phyloP scores from a whole-genome alignment of 2,329 filamentous ascomycete genomes.

The Lachnellula arida region DNA sequence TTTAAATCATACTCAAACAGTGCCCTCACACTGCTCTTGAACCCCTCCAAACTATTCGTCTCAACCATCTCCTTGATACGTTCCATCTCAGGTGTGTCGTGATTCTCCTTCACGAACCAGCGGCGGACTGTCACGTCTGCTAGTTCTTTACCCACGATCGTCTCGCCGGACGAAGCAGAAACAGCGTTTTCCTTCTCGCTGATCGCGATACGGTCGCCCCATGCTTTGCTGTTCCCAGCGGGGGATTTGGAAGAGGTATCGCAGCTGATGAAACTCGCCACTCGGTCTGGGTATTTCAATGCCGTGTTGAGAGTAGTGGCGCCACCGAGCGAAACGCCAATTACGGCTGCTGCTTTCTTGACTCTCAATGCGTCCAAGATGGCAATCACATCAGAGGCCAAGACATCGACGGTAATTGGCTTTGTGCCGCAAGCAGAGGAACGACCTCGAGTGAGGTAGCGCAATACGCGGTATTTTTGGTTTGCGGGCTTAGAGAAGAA shows the following conservation, averaged over 20 bases:
- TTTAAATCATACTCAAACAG: conserved; percentile 68
- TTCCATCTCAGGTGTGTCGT: conserved; percentile 47
- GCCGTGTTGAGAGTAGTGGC: conserved; percentile 72
- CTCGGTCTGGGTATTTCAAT: conserved; percentile 56
- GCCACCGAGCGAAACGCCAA: conserved; percentile 79
- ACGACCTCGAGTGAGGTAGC: conserved; percentile 69
- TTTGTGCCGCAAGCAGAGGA: conserved; percentile 13
- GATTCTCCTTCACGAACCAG: conserved; percentile 65
- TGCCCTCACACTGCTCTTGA: conserved; percentile 62
- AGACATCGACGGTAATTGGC: conserved; percentile 42
- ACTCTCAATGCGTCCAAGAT: conserved; percentile 68
- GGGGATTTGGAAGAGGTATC: conserved; percentile 74
- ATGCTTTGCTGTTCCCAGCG: conserved; percentile 69
- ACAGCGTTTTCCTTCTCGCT: conserved; percentile 51
- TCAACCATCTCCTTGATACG: conserved; percentile 64
- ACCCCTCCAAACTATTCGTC: conserved; percentile 64
- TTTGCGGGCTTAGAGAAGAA: conserved; percentile 26
- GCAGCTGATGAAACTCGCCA: conserved; percentile 63
- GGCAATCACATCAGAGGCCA: conserved; percentile 62
- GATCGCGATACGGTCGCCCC: conserved; percentile 70
- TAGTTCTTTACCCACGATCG: conserved; percentile 59
- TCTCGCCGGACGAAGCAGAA: conserved; percentile 40
- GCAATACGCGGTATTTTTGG: conserved; percentile 61
- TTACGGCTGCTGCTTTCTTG: conserved; percentile 57
- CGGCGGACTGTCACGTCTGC: conserved; percentile 67